These are phyloP conservation scores for Neurospora tetraspora DNA, from an alignment of 495 filamentous ascomycete species.

Conservation along the genomic window DNA sequence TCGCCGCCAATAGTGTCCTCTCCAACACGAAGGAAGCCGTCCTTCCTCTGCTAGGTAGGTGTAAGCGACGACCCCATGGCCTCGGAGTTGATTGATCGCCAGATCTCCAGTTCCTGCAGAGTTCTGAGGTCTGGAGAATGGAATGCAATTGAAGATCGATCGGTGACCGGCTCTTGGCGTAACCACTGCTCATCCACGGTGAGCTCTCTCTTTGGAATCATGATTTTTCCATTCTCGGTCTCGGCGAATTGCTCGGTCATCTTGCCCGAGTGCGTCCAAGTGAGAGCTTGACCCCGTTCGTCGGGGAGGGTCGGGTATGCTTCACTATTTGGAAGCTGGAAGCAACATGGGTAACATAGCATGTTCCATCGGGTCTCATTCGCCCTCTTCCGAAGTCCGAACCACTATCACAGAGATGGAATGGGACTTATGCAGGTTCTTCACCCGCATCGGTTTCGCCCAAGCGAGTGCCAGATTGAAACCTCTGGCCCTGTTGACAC, in stretches of 20 bases:
- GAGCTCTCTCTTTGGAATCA: not conserved
- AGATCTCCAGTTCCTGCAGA: not conserved
- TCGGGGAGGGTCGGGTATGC: not conserved
- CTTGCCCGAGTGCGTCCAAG: not conserved
- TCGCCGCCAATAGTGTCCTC: not conserved
- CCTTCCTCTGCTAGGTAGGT: not conserved
- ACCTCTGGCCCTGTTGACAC: not conserved
- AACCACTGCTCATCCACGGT: not conserved
- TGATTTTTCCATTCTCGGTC: no score
- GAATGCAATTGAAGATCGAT: not conserved
- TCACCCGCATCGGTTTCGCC: not conserved
- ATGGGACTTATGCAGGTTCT: not conserved
- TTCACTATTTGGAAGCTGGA: not conserved
- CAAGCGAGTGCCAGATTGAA: not conserved
- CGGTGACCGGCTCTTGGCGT: not conserved
- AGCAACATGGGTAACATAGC: not conserved
- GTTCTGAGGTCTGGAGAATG: not conserved
- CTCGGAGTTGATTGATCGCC: not conserved
- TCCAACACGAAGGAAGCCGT: not conserved
- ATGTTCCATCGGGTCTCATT: not conserved
- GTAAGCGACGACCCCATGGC: not conserved
- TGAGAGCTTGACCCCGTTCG: not conserved
- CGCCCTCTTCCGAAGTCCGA: not conserved
- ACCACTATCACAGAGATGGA: not conserved
- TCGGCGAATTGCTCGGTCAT: not conserved